Base-by-base conservation (phyloP, 305 asterid species). In the Fraxinus latifolia region DNA sequence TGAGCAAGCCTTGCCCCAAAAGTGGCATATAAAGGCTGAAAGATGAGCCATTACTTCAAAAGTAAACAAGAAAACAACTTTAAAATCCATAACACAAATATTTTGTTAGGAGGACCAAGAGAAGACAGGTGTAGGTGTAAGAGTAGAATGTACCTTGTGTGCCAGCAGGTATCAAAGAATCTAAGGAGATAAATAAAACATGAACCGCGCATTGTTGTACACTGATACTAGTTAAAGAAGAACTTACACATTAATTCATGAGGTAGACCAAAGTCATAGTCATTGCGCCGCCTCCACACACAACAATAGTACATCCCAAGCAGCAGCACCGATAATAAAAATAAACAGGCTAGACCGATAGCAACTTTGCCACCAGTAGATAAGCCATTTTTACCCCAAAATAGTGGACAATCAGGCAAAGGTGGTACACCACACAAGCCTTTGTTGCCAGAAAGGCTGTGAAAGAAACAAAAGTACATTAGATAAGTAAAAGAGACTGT, bases 371-470 rank as follows among this genome's bases (percentile, higher is more conserved):
- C 98, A 17, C 92, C 94, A 0, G 91, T 90, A 1, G 99, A 96
- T 85, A 96, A 87, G 50, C 98, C 99, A 71, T 90, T 84, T 75
- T 92, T 92, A 55, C 94, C 97, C 99, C 99, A 96, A 72, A 96
- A 84, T 23, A 96, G 77, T 0, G 98, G 88, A 73, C 99, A 96
- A 81, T 91, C 83, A 0, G 97, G 97, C 75, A 96, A 87, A 55
- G 97, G 79, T 27, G 99, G 98, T 72, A 87, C 97, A 12, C 99
- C 98, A 58, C 98, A 96, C 83, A 96, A 87, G 79, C 97, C 94
- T 88, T 93, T 92, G 87, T 96, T 96, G 78, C 92, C 94, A 58
- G 91, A 89, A 74, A 96, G 93, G 85, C 99, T 96, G 92, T 79
- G 62, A 81, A 84, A 87, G 39, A 47, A 55, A 85, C 42, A 47